Conservation (phyloP, 176 grass and related monocot species). For the Ananas comosus region DNA sequence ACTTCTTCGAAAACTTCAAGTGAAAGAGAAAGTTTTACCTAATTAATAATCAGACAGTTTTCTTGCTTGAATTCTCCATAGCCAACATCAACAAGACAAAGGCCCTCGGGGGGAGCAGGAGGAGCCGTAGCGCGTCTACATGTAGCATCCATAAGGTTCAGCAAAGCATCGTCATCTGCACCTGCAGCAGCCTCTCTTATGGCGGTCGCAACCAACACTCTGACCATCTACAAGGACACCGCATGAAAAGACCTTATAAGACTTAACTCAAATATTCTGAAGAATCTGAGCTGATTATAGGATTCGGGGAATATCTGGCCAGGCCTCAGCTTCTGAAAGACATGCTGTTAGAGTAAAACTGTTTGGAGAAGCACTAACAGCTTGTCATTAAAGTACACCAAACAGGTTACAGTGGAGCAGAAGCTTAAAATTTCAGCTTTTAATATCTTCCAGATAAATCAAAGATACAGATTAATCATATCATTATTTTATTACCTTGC, state of each 20-base stretch:
- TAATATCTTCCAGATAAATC: neutral
- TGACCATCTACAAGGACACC: slow-evolving; percentile 54
- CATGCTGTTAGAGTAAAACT: too few species aligned
- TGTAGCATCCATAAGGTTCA: slow-evolving; percentile 71
- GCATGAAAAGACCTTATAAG: neutral
- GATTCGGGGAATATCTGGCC: neutral
- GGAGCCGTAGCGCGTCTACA: slow-evolving; percentile 84
- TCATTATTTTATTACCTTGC: slow-evolving; percentile 47
- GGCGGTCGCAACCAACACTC: slow-evolving; percentile 70
- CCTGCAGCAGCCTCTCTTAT: slow-evolving; percentile 87
- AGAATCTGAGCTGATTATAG: neutral
- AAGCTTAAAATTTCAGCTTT: neutral
- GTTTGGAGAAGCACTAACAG: too few species aligned
- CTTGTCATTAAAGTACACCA: too few species aligned
- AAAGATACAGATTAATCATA: neutral
- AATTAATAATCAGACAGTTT: slow-evolving; percentile 61
- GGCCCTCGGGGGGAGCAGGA: slow-evolving; percentile 75
- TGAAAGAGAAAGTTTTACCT: neutral
- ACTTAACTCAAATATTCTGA: too few species aligned
- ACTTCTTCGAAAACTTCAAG: neutral
- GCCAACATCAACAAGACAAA: slow-evolving; percentile 79
- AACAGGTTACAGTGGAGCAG: too few species aligned
- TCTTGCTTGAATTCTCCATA: slow-evolving; percentile 53
- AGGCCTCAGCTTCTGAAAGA: neutral
- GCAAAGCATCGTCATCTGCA: slow-evolving; percentile 46